A percentile compares a stretch with the other conserved stretches of the same genome.
Evolutionary conservation across 176 grass and related monocot genomes (phyloP).

Genomic region (Musa itinerans): DNA sequence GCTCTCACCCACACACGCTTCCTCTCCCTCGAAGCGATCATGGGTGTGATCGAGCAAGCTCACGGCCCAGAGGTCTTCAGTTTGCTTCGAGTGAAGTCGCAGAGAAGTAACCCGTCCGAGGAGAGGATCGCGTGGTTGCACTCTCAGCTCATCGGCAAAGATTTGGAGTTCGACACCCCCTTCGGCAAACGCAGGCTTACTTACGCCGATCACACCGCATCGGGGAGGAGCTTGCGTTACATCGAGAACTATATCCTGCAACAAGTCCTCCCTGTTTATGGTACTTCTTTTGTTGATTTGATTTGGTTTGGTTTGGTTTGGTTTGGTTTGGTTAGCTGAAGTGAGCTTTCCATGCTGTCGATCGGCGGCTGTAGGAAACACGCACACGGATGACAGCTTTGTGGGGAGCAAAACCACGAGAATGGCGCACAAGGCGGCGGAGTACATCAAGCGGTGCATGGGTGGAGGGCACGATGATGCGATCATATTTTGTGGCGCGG

Average conservation of each 20-base stretch:
- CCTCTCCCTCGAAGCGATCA: too few relatives aligned
- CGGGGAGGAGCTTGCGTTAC: slow-evolving; percentile 53
- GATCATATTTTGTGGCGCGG: slow-evolving; percentile 57
- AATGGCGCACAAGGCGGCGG: slow-evolving; percentile 39
- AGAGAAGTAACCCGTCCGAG: not conserved
- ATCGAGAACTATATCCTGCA: slow-evolving; percentile 65
- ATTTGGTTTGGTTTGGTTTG: too few relatives aligned
- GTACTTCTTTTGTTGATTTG: slow-evolving; percentile 16
- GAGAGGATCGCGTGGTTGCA: slow-evolving; percentile 55
- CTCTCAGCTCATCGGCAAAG: slow-evolving; percentile 51
- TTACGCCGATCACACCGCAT: slow-evolving; percentile 77
- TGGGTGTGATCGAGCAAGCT: too few relatives aligned
- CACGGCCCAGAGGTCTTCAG: not conserved
- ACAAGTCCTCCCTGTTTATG: slow-evolving; percentile 72
- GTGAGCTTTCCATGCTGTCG: too few relatives aligned
- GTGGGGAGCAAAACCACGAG: slow-evolving; percentile 68
- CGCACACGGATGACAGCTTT: slow-evolving; percentile 72
- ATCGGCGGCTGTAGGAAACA: slow-evolving; percentile 58
- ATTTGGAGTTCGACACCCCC: slow-evolving; percentile 53
- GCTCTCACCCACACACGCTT: too few relatives aligned
- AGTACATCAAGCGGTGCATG: slow-evolving; percentile 70
- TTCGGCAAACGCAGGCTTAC: slow-evolving; percentile 50
- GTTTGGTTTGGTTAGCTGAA: too few relatives aligned
- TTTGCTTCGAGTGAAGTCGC: not conserved
- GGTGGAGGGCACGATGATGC: slow-evolving; percentile 40